phyloP scores from a whole-genome alignment of 805 yeast species.

The Candida tallmaniae region DNA sequence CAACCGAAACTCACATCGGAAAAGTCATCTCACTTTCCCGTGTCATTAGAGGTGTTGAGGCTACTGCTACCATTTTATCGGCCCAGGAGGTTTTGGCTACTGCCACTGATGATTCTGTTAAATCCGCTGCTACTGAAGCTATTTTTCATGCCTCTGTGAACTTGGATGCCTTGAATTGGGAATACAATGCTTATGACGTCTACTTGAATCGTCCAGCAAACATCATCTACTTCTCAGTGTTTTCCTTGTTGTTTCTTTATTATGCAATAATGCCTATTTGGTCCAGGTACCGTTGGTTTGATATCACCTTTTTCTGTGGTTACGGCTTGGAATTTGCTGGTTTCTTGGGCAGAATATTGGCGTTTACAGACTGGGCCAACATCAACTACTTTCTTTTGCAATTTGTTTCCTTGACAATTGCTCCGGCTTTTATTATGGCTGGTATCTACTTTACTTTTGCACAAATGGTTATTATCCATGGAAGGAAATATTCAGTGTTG shows the following conservation, averaged over 20 bases:
- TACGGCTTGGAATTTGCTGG: constrained; percentile 29
- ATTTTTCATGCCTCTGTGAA: constrained; percentile 27
- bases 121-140: constrained; percentile 26
- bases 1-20: constrained; percentile 8
- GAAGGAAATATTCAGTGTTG: constrained; percentile 29
- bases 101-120: constrained; percentile 23
- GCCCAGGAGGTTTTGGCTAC: constrained; percentile 33
- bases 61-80: constrained; percentile 26
- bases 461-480: constrained; percentile 30
- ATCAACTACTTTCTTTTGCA: constrained; percentile 23
- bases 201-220: constrained; percentile 26
- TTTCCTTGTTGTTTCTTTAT: constrained; percentile 18
- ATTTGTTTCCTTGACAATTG: constrained; percentile 27
- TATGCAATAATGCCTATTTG: constrained; percentile 18
- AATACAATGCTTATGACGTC: constrained; percentile 29
- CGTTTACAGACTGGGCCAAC: constrained; percentile 20
- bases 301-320: constrained; percentile 30
- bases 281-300: constrained; percentile 34
- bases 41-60: constrained; percentile 28
- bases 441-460: constrained; percentile 36
- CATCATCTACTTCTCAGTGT: constrained; percentile 23
- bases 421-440: constrained; percentile 40
- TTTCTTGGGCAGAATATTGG: constrained; percentile 31
- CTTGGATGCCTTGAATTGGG: constrained; percentile 20
- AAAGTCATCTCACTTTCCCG: constrained; percentile 17